A percentile compares a stretch with the other conserved stretches of the same genome.
These are phyloP conservation scores for Lachancea thermotolerans DNA, from an alignment of 805 yeast genomes.

Conservation along the genomic window DNA sequence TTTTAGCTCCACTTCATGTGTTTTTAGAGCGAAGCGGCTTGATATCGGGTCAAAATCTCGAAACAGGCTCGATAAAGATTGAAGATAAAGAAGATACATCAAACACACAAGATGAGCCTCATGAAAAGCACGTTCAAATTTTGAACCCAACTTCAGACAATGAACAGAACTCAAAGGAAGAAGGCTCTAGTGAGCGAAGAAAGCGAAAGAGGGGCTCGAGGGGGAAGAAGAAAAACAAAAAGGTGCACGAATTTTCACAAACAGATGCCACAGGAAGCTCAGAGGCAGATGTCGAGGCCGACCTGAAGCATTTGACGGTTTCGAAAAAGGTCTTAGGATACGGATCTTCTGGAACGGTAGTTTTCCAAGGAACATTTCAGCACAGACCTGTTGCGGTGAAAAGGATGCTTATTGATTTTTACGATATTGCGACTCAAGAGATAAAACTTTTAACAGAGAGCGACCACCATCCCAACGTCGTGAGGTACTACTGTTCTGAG, in stretches of 20 bases:
- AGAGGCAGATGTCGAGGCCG: slow-evolving; percentile 18
- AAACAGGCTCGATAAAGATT: slow-evolving; percentile 10
- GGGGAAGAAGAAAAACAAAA: slow-evolving; percentile 64
- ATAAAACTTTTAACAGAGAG: slow-evolving; percentile 83
- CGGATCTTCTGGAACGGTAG: slow-evolving; percentile 96
- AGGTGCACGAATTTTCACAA: slow-evolving; percentile 7
- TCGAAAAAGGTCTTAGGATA: slow-evolving; percentile 80
- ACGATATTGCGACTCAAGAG: slow-evolving; percentile 90
- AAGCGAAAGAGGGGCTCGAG: slow-evolving; percentile 79
- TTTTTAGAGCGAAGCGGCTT: slow-evolving; percentile 32
- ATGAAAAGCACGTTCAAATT: slow-evolving; percentile 2
- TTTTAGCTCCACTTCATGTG: slow-evolving; percentile 30
- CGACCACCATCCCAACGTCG: slow-evolving; percentile 94
- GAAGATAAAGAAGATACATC: slow-evolving; percentile 3
- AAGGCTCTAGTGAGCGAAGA: slow-evolving; percentile 27
- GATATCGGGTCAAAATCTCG: slow-evolving; percentile 18
- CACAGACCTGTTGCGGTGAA: slow-evolving; percentile 94
- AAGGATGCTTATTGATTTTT: slow-evolving; percentile 86
- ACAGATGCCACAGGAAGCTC: slow-evolving; percentile 6
- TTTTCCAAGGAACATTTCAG: slow-evolving; percentile 83
- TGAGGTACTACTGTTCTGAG: slow-evolving; percentile 90
- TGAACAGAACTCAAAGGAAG: slow-evolving; percentile 9
- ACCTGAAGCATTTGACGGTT: slow-evolving; percentile 49
- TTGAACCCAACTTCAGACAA: slow-evolving; percentile 12
- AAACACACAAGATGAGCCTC: not conserved